phyloP scores from a whole-genome alignment of 2,329 filamentous ascomycete species.

The Epichloe festucae region DNA sequence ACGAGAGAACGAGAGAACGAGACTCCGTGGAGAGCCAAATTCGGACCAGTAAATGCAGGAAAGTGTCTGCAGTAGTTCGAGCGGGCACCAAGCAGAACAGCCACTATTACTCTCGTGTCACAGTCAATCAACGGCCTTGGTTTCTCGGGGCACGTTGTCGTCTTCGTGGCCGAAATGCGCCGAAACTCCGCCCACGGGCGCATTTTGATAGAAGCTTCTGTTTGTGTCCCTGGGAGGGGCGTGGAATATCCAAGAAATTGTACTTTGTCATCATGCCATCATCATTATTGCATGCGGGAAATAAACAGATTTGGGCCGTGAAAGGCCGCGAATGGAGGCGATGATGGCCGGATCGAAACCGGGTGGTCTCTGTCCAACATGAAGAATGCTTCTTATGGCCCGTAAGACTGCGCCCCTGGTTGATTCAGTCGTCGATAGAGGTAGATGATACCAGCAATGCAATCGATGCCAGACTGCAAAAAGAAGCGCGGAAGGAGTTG shows the following conservation, averaged over 20 bases:
- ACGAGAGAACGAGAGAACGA: too few species aligned
- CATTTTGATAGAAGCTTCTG: background rate
- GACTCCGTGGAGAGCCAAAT: background rate
- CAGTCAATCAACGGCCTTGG: conserved; percentile 4
- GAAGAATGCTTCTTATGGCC: too few species aligned
- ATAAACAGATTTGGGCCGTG: background rate
- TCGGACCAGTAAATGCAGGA: background rate
- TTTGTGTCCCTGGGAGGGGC: background rate
- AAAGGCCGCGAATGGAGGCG: background rate
- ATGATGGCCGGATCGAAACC: background rate
- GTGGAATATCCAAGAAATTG: background rate
- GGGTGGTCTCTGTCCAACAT: too few species aligned
- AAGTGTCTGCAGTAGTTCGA: conserved; percentile 3
- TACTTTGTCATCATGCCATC: conserved; percentile 1
- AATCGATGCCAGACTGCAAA: too few species aligned
- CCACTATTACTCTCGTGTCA: background rate
- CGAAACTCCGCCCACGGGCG: conserved; percentile 7
- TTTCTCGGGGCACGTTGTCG: conserved; percentile 12
- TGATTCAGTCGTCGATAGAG: too few species aligned
- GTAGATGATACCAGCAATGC: too few species aligned
- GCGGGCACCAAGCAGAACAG: conserved; percentile 4
- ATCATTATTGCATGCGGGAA: background rate
- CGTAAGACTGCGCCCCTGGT: too few species aligned
- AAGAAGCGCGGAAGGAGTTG: background rate
- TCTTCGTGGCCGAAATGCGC: conserved; percentile 14